Conservation (phyloP, 192 early-diverging fungal genomes). For the Entophlyctis luteolus region DNA sequence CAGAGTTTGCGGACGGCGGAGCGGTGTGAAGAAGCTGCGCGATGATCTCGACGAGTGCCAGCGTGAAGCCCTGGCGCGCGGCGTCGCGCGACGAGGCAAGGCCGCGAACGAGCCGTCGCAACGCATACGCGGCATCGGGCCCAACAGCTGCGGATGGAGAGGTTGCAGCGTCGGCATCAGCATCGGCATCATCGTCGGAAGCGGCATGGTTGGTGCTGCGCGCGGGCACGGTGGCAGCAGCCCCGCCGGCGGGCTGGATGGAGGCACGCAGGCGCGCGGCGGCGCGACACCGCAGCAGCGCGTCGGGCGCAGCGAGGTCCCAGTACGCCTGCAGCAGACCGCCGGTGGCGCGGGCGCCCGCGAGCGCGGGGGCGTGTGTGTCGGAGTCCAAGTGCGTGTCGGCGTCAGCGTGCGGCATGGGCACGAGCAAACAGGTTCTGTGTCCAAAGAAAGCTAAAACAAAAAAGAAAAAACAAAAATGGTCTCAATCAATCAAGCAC, state of each 20-base stretch:
- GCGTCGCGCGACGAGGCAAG: slow-evolving; percentile 79
- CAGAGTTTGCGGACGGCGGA: neutral
- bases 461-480: neutral
- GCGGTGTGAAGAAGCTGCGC: slow-evolving; percentile 12
- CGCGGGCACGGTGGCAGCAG: slow-evolving; percentile 14
- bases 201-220: slow-evolving; percentile 28
- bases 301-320: slow-evolving; percentile 77
- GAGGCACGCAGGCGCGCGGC: slow-evolving; percentile 50
- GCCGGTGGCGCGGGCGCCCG: neutral
- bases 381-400: too few species aligned
- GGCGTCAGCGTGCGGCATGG: too few species aligned
- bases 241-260: slow-evolving; percentile 29
- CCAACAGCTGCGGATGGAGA: too few species aligned
- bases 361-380: neutral
- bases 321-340: slow-evolving; percentile 64
- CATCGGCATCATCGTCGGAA: slow-evolving; percentile 62
- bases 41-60: slow-evolving; percentile 84
- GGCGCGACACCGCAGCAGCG: slow-evolving; percentile 57
- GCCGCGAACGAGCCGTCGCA: slow-evolving; percentile 84
- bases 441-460: neutral
- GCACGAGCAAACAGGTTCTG: neutral
- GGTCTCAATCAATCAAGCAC: neutral
- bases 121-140: slow-evolving; percentile 68
- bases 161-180: slow-evolving; percentile 71
- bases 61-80: slow-evolving; percentile 90